Percentiles rank a stretch among this genome's conserved stretches.
Evolutionary conservation across 73 alveolate species (phyloP).

Genomic region (Tetrahymena borealis): DNA sequence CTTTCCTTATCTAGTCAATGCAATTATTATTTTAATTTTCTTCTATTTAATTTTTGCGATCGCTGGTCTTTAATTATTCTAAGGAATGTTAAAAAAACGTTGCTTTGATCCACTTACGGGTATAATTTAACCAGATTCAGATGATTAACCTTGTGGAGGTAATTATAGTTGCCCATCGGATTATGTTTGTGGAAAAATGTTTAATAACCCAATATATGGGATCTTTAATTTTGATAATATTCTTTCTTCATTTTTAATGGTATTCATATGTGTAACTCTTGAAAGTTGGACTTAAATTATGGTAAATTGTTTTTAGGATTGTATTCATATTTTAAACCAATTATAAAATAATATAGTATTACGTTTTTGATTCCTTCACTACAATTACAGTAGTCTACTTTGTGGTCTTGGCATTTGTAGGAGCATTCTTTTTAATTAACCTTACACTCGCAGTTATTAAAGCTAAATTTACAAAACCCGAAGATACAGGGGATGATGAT

Average conservation of each 20-base stretch:
- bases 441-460: constrained; percentile 85
- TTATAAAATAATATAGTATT: no score
- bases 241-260: constrained; percentile 45
- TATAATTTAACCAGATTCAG: background rate
- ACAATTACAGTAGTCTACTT: constrained; percentile 45
- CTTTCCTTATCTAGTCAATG: constrained; percentile 37
- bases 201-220: constrained; percentile 20
- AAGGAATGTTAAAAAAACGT: constrained; percentile 22
- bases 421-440: constrained; percentile 79
- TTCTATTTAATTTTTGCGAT: constrained; percentile 41
- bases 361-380: constrained; percentile 32
- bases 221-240: constrained; percentile 9
- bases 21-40: constrained; percentile 22
- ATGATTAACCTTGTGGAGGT: background rate
- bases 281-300: constrained; percentile 76
- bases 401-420: constrained; percentile 66
- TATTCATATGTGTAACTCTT: constrained; percentile 51
- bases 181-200: background rate
- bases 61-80: constrained; percentile 34
- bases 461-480: constrained; percentile 39
- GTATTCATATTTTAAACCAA: no score
- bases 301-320: no score
- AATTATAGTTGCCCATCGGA: background rate
- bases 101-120: no score
- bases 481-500: no score